phyloP scores from a whole-genome alignment of 371 early-diverging fungal species.

The Lichtheimia ornata region DNA sequence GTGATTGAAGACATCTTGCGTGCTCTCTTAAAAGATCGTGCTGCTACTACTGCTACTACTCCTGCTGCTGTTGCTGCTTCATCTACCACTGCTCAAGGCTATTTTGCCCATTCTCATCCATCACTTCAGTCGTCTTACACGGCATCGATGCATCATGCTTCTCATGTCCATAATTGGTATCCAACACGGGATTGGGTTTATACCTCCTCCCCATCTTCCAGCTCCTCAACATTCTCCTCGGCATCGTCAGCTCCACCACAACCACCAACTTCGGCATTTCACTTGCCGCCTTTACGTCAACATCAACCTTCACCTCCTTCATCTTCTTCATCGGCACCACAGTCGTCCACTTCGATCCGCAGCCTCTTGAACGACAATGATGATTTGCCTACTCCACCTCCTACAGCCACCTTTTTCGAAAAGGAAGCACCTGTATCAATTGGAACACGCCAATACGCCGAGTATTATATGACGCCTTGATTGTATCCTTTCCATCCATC shows the following conservation, averaged over 20 bases:
- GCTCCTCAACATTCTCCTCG: constrained; percentile 1
- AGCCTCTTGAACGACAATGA: constrained; percentile 32
- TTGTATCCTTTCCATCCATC: too few species aligned
- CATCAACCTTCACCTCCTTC: constrained; percentile 15
- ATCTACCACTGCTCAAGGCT: background rate
- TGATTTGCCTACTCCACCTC: constrained; percentile 14
- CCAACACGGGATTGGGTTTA: background rate
- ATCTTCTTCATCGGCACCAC: constrained; percentile 27
- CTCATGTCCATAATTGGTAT: constrained; percentile 22
- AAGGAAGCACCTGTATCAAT: constrained; percentile 5
- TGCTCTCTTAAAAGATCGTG: constrained; percentile 25
- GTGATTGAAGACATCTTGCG: constrained; percentile 44
- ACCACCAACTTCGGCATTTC: constrained; percentile 13
- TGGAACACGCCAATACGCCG: constrained; percentile 2
- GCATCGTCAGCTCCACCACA: constrained; percentile 10
- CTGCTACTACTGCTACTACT: background rate
- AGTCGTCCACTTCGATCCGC: constrained; percentile 31
- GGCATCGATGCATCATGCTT: constrained; percentile 12
- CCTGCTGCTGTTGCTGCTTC: background rate
- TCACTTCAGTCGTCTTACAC: too few species aligned
- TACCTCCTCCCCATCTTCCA: background rate
- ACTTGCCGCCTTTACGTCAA: constrained; percentile 15
- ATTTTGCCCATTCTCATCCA: too few species aligned
- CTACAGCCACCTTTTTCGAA: constrained; percentile 13
- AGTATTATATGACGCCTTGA: constrained; percentile 1